Evolutionary conservation across 225 moss, liverwort and hornwort species (phyloP), one percentile per base, ranked within the genome.

Genomic region (Sphagnum contortum): DNA sequence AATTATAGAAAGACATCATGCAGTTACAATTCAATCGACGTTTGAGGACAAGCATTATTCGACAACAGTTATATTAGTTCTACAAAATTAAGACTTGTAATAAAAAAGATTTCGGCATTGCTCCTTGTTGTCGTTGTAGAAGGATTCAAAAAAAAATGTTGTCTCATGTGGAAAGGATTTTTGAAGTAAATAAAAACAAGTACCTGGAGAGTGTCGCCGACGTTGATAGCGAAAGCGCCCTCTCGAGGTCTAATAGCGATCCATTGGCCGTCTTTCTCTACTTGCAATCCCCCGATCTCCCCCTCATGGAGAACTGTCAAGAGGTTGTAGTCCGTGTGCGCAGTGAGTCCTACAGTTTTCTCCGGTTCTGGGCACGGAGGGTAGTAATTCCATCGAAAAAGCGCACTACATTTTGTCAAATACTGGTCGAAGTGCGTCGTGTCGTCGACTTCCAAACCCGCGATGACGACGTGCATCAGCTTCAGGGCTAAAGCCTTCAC

Each of bases 151-250:
- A 29, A 29, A 29, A 29, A 29, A 0, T 29, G 29, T 29, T 29
- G 0, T 1, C 29, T 29, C 0, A 29, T 29, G 29, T 29, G 29
- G 1, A 29, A 29, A 29, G 29, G 29, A 29, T 29, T 29, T 29
- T 29, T 29, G 29, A 29, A 29, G 29, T 29, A 29, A 29, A 29
- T 29, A 29, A 29, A 29, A 29, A 29, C 29, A 29, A 29, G 29
- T 61, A 84, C 80, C 72, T 78, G 84, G 69, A 84, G 60, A 45
- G 73, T 60, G 57, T 84, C 84, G 47, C 84, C 81, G 63, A 75
- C 65, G 45, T 81, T 84, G 63, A 84, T 75, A 4, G 73, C 84
- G 12, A 84, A 66, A 55, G 75, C 84, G 50, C 69, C 75, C 57
- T 45, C 60, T 52, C 57, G 66, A n/a, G 84, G 78, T 71, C 60